These are phyloP conservation scores for Nannochloris sp. DNA, from an alignment of 139 green algal genomes.

Conservation along the genomic window DNA sequence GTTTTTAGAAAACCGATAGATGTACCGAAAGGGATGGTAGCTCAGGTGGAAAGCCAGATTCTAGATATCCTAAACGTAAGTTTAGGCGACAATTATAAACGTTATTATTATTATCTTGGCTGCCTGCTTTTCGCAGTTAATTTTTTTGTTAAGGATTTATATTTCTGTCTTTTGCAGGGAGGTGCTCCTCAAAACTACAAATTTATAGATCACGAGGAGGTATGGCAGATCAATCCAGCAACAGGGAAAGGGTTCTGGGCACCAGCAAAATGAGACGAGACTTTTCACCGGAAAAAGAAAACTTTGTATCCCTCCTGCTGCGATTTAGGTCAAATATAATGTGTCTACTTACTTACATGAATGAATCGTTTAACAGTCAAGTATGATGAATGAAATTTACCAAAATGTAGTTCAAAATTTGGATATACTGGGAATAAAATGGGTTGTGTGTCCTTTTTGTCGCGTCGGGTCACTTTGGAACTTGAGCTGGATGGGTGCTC, in stretches of 20 bases:
- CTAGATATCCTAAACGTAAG: slow-evolving; percentile 45
- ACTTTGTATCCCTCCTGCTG: too few species aligned
- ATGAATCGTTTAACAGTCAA: too few species aligned
- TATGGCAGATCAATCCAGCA: slow-evolving; percentile 52
- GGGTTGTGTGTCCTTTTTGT: too few species aligned
- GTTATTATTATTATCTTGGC: slow-evolving; percentile 8
- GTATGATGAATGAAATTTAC: too few species aligned
- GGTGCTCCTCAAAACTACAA: slow-evolving; percentile 51
- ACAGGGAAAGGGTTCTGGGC: slow-evolving; percentile 38
- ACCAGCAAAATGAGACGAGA: slow-evolving; percentile 6
- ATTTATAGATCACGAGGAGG: slow-evolving; percentile 74
- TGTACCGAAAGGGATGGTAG: slow-evolving; percentile 26
- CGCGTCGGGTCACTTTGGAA: too few species aligned
- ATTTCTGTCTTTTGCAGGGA: slow-evolving; percentile 14
- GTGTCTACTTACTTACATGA: too few species aligned
- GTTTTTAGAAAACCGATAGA: slow-evolving; percentile 49
- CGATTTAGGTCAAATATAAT: too few species aligned
- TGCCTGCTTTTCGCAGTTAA: not conserved
- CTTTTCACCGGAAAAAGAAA: too few species aligned
- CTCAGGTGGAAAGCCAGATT: slow-evolving; percentile 49
- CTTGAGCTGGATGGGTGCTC: too few species aligned
- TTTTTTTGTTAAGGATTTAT: slow-evolving; percentile 3
- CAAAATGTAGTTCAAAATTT: too few species aligned
- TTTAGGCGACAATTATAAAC: too few species aligned
- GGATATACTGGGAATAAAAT: too few species aligned